Percentiles rank a stretch among this genome's conserved stretches.
phyloP scores from a whole-genome alignment of 106 monocot genomes.

The Allium sativum region DNA sequence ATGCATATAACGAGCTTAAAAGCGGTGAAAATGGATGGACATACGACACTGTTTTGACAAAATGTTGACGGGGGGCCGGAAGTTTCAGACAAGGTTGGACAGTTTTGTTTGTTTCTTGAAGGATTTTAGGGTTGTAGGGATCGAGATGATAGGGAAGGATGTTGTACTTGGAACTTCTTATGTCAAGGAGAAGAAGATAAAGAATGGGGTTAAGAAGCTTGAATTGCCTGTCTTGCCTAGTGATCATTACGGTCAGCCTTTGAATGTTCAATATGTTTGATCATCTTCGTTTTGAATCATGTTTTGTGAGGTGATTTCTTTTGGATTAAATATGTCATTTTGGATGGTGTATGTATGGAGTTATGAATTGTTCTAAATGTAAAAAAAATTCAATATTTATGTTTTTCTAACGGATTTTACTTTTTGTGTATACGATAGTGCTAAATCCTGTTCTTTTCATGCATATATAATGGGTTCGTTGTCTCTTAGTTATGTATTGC shows the following conservation, averaged over 20 bases:
- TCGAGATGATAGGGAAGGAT: constrained; percentile 80
- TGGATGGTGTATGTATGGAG: too few relatives aligned
- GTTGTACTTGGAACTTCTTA: constrained; percentile 44
- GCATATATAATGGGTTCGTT: too few relatives aligned
- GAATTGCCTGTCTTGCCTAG: constrained; percentile 46
- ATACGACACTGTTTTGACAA: constrained; percentile 53
- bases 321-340: too few relatives aligned
- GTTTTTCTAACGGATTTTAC: too few relatives aligned
- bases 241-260: constrained; percentile 42
- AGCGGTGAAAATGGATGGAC: constrained; percentile 49
- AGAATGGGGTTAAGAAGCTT: constrained; percentile 16
- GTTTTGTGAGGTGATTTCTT: too few relatives aligned
- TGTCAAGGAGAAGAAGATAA: constrained; percentile 44
- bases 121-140: constrained; percentile 41
- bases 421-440: too few relatives aligned
- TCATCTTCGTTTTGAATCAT: too few relatives aligned
- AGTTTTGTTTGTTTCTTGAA: constrained; percentile 45
- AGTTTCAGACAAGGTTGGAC: constrained; percentile 71
- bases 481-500: too few relatives aligned
- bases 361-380: too few relatives aligned
- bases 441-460: too few relatives aligned
- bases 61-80: constrained; percentile 39
- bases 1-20: constrained; percentile 39
- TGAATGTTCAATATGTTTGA: constrained; percentile 17
- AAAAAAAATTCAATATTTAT: too few relatives aligned